These are phyloP conservation scores for Pleurotus tuoliensis DNA, from an alignment of 768 basidiomycete species.

Conservation along the genomic window DNA sequence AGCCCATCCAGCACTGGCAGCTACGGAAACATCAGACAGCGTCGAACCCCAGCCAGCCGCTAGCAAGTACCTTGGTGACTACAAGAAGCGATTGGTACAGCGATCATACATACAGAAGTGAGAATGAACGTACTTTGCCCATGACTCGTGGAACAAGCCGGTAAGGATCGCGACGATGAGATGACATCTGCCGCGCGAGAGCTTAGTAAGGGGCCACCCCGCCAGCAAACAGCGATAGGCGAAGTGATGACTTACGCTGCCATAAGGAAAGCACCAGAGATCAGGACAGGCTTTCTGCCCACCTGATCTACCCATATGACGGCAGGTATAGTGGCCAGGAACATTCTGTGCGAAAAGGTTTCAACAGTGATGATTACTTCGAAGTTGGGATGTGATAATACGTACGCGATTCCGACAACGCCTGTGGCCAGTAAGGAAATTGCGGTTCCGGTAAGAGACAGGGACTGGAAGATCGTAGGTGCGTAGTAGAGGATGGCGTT, in stretches of 20 bases:
- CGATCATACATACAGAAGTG: not conserved
- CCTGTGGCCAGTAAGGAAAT: constrained; percentile 53
- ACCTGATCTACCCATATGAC: constrained; percentile 78
- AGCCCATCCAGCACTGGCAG: constrained; percentile 58
- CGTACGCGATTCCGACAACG: constrained; percentile 76
- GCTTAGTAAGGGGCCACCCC: not conserved
- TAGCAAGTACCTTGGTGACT: constrained; percentile 29
- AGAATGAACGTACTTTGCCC: constrained; percentile 36
- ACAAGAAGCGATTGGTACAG: constrained; percentile 8
- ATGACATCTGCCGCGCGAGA: constrained; percentile 44
- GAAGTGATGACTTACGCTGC: constrained; percentile 37
- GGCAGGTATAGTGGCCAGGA: constrained; percentile 74
- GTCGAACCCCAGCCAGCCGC: not conserved
- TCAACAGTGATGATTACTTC: no score
- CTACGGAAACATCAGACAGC: constrained; percentile 19
- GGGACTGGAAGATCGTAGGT: constrained; percentile 58
- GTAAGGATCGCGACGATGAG: constrained; percentile 66
- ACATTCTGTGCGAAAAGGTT: constrained; percentile 43
- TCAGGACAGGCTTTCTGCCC: constrained; percentile 69
- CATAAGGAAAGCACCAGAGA: constrained; percentile 76
- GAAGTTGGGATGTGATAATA: constrained; percentile 2
- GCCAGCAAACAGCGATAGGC: no score
- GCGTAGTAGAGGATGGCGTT: constrained; percentile 79
- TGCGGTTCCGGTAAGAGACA: constrained; percentile 61
- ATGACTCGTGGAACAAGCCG: constrained; percentile 53